A percentile compares a stretch with the other conserved stretches of the same genome.
Conservation (phyloP, 257 asterid genomes). For the Handroanthus guayacan region DNA sequence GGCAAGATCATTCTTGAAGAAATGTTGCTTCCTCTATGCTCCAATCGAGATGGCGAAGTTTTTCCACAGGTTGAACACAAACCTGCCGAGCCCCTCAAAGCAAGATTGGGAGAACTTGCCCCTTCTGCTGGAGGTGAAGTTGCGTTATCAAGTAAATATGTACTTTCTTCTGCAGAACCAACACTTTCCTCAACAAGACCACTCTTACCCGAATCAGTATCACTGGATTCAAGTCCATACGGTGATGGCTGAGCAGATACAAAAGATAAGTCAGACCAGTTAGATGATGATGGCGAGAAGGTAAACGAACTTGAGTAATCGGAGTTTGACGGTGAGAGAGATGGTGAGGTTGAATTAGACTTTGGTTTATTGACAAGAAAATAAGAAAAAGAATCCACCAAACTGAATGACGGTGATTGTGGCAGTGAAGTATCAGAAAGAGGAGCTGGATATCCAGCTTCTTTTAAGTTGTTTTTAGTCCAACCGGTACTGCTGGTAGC, state of each 20-base stretch:
- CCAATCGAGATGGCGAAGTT: conserved; percentile 46
- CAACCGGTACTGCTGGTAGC: conserved; percentile 48
- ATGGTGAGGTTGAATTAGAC: conserved; percentile 60
- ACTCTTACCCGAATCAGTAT: conserved; percentile 38
- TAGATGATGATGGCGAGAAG: conserved; percentile 81
- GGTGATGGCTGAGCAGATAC: conserved; percentile 70
- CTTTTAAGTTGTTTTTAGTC: conserved; percentile 43
- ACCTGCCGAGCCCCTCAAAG: conserved; percentile 20
- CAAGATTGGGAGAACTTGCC: conserved; percentile 34
- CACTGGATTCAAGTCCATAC: conserved; percentile 46
- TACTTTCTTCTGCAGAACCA: conserved; percentile 41
- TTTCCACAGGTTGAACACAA: conserved; percentile 39
- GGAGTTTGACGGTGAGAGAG: conserved; percentile 72
- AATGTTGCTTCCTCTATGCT: conserved; percentile 50
- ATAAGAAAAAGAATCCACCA: conserved; percentile 55
- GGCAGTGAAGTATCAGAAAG: conserved; percentile 47
- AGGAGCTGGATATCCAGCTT: conserved; percentile 39
- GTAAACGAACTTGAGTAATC: conserved; percentile 74
- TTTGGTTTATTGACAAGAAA: conserved; percentile 49
- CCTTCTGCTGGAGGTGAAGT: conserved; percentile 38
- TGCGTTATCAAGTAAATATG: conserved; percentile 40
- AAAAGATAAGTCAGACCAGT: conserved; percentile 71
- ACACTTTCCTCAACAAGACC: conserved; percentile 43
- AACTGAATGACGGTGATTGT: conserved; percentile 57
- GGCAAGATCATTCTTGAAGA: conserved; percentile 54